Base-by-base conservation (phyloP, 805 yeast species). In the Saccharomycopsis fodiens region DNA sequence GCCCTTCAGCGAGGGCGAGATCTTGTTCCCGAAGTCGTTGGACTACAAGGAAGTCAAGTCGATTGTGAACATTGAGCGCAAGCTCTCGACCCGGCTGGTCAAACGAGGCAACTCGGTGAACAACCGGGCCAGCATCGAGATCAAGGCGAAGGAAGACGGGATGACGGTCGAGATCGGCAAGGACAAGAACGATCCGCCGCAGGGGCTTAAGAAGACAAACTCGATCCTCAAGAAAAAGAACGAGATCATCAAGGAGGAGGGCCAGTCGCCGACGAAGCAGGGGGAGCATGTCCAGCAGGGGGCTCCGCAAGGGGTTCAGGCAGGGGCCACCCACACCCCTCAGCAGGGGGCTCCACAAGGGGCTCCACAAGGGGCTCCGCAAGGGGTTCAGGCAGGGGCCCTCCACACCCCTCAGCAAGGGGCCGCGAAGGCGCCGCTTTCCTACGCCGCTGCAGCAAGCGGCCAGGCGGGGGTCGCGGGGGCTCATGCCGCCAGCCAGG, bases 31-130 rank as follows among this genome's bases (percentile, higher is more conserved):
- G 0, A 83, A 79, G 57, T 73, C 78, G 2, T 64, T 85, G 27
- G 80, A 72, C 47, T 68, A 74, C 0, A 76, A 73, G 43, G 94
- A 85, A 56, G 84, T 85, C 8, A 85, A 81, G 52, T 79, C 85
- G 39, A 85, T 85, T 47, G 81, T 82, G 2, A 73, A 82, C 5
- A 57, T 85, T 37, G 94, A 85, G 59, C 69, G 89, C 49, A 74
- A 83, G 5, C 57, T 78, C 41, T 73, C 79, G 3, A 66, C 74
- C 66, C 71, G 74, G 56, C 79, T 87, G 0, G 50, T 57, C 66
- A 47, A 50, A 25, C 32, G 48, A 54, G 54, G 45, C 41, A 64
- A 35, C 45, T 61, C 67, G 1, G 49, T 53, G 3, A 43, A 39
- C 34, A 47, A 47, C 17, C 15, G 52, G 12, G 44, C 44, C 16